Base-by-base conservation (phyloP, 2,329 filamentous ascomycete species). In the Verticillium longisporum region DNA sequence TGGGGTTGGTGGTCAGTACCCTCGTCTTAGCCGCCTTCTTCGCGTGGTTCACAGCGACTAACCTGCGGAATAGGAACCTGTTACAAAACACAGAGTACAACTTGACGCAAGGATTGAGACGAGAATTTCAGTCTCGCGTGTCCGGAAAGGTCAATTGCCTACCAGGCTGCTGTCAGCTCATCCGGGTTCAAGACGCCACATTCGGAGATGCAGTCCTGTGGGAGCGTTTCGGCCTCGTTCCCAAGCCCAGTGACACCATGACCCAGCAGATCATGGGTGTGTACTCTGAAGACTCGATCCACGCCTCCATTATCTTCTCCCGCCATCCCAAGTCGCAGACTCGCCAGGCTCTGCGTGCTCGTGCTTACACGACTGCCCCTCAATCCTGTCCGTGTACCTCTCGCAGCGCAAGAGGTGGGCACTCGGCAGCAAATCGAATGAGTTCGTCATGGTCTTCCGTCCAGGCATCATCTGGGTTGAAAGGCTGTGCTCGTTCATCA, bases 361-460 rank as follows among this genome's bases (percentile, higher is more conserved):
- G 77, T 58, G 78, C 79, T 11, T 80, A 73, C 63, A 81, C 79
- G 1, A 76, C 78, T 32, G 78, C 79, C 0, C 78, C 78, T 0
- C 76, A 77, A 60, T 71, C 68, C 34, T 75, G 73, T 74, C 72
- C 26, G 79, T 81, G 0, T 82, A 80, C 57, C 67, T 81, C 21
- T 79, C 77, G 5, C 79, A 81, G 67, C 73, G 79, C 6, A 78
- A 79, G 67, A 74, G 79, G 0, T 80, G 79, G 78, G 77, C 79
- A 1, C 67, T 82, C 7, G 78, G 78, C 0, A 78, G 77, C 37
- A 80, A 77, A 26, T 76, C 75, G 4, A 81, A 81, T 63, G 79
- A 82, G 66, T 74, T 81, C 21, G 75, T 80, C 67, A 76, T 81
- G 70, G 72, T 80, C n/a, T 74, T 77, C 58, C 72, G 77, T 0